Percentiles rank a stretch among this genome's conserved stretches.
phyloP scores from a whole-genome alignment of 805 yeast species.

The Metahyphopichia silvanorum region DNA sequence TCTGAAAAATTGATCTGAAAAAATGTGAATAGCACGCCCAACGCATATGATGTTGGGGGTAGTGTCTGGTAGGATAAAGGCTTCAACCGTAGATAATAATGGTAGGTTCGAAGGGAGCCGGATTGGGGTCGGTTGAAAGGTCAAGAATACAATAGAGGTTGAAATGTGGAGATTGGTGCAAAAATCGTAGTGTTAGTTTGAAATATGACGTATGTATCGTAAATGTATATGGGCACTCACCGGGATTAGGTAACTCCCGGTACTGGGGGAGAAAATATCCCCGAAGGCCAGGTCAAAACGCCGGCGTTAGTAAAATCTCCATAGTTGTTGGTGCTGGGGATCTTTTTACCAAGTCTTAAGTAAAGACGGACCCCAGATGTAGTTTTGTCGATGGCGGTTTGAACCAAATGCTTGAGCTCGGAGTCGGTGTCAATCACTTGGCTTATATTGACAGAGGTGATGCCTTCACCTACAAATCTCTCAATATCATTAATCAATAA shows the following conservation, averaged over 20 bases:
- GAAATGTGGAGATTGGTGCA: too few species aligned
- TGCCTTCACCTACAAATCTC: conserved; percentile 54
- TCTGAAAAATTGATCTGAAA: too few species aligned
- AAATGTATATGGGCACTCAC: too few species aligned
- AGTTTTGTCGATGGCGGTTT: conserved; percentile 11
- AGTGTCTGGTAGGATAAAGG: too few species aligned
- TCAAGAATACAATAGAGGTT: too few species aligned
- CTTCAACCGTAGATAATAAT: too few species aligned
- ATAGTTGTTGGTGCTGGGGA: conserved; percentile 31
- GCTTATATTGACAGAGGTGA: conserved; percentile 34
- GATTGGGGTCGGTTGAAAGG: too few species aligned
- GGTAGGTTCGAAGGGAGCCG: too few species aligned
- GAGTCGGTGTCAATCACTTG: neutral
- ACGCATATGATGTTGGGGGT: too few species aligned
- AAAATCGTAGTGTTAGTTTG: too few species aligned
- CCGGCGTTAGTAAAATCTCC: conserved; percentile 72
- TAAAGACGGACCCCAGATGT: conserved; percentile 38
- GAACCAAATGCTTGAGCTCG: neutral
- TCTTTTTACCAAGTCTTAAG: conserved; percentile 52
- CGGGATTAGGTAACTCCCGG: conserved; percentile 51
- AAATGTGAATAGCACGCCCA: too few species aligned
- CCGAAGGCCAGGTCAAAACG: conserved; percentile 55
- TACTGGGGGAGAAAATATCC: conserved; percentile 47
- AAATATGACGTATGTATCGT: too few species aligned
- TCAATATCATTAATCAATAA: conserved; percentile 78